A percentile compares a stretch with the other conserved stretches of the same genome.
These are phyloP conservation scores for Dicorynia guianensis DNA, from an alignment of 306 rosid species.

Conservation along the genomic window DNA sequence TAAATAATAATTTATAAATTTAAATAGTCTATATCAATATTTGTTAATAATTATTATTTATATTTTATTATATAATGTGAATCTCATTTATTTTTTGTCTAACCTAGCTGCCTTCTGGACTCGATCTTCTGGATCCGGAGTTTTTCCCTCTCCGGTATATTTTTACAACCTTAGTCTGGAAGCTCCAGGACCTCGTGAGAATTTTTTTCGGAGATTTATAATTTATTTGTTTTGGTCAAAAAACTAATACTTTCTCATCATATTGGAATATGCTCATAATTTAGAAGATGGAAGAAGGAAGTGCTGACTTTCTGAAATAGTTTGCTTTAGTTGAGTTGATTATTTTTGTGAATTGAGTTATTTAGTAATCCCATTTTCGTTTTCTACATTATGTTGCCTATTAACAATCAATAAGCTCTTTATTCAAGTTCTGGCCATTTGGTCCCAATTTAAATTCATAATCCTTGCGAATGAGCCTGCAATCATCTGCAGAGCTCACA, in stretches of 20 bases:
- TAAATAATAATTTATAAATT: too few species aligned
- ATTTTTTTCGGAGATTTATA: constrained; percentile 25
- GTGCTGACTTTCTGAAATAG: constrained; percentile 1
- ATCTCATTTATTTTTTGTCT: too few species aligned
- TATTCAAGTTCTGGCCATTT: constrained; percentile 20
- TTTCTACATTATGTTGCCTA: constrained; percentile 10
- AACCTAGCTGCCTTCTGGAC: constrained; percentile 86
- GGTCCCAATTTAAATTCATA: neutral
- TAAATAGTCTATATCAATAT: too few species aligned
- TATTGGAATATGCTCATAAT: too few species aligned
- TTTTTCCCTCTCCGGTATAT: constrained; percentile 81
- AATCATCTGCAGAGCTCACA: neutral
- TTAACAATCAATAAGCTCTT: constrained; percentile 2
- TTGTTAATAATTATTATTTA: too few species aligned
- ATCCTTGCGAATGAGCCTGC: neutral
- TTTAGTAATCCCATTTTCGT: neutral
- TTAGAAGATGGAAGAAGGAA: neutral
- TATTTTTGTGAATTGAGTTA: neutral
- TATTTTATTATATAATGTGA: too few species aligned
- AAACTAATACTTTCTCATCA: too few species aligned
- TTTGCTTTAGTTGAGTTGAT: constrained; percentile 7
- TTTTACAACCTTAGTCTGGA: constrained; percentile 25
- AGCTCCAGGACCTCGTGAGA: neutral
- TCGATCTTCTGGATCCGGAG: constrained; percentile 74
- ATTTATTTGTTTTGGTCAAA: neutral